Evolutionary conservation across 1,139 yeast species (phyloP).

Genomic region (Debaryomyces udenii): DNA sequence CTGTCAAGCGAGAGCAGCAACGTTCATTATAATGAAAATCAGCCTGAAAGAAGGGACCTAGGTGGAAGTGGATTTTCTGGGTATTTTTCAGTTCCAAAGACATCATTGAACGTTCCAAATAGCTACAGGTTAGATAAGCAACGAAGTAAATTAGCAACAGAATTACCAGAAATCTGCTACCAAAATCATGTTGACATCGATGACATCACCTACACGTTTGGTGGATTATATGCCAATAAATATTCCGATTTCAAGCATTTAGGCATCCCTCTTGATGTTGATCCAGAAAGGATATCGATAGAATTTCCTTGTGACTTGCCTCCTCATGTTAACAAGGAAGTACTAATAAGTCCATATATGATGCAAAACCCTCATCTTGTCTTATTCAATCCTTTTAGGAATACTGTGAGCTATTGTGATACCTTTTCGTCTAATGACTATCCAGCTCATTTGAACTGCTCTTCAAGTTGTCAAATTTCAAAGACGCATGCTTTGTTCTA

Average conservation of each 20-base stretch:
- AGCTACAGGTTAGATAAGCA: slow-evolving; percentile 14
- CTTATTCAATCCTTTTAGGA: slow-evolving; percentile 35
- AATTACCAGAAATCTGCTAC: slow-evolving; percentile 34
- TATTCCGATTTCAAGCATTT: slow-evolving; percentile 27
- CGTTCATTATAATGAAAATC: background rate
- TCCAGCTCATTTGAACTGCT: slow-evolving; percentile 35
- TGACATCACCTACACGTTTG: slow-evolving; percentile 40
- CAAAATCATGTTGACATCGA: slow-evolving; percentile 39
- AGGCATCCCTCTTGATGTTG: slow-evolving; percentile 40
- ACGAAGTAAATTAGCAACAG: slow-evolving; percentile 15
- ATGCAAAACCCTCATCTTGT: slow-evolving; percentile 31
- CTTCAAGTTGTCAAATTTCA: slow-evolving; percentile 36
- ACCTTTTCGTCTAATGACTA: slow-evolving; percentile 21
- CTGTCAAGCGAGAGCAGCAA: slow-evolving; percentile 2
- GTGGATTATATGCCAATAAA: slow-evolving; percentile 35
- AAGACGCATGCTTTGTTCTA: slow-evolving; percentile 41
- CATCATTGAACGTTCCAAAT: slow-evolving; percentile 29
- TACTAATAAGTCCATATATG: slow-evolving; percentile 41
- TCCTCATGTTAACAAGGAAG: slow-evolving; percentile 40
- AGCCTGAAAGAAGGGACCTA: slow-evolving; percentile 16
- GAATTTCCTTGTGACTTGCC: slow-evolving; percentile 45
- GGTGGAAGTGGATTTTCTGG: slow-evolving; percentile 33
- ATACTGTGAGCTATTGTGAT: slow-evolving; percentile 37
- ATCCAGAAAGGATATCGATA: slow-evolving; percentile 36
- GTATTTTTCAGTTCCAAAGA: slow-evolving; percentile 33